phyloP scores from a whole-genome alignment of 495 filamentous ascomycete species.

The Penicillium parvum region DNA sequence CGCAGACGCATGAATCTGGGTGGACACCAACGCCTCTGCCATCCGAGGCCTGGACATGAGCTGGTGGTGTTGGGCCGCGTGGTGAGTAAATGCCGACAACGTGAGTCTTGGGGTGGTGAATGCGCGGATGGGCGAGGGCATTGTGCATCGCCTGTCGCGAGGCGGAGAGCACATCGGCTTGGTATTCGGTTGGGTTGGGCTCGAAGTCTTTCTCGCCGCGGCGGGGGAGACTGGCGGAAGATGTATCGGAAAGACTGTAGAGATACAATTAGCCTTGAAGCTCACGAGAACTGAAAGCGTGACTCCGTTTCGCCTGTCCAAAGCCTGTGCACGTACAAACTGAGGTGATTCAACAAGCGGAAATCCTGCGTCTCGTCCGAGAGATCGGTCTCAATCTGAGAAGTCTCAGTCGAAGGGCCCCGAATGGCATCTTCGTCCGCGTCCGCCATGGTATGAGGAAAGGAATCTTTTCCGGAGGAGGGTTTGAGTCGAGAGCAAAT shows the following conservation, averaged over 20 bases:
- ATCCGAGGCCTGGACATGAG: constrained; percentile 1
- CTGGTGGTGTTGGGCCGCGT: constrained; percentile 30
- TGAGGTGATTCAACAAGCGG: constrained; percentile 62
- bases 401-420: constrained; percentile 22
- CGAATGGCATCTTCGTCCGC: constrained; percentile 44
- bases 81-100: constrained; percentile 52
- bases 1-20: constrained; percentile 39
- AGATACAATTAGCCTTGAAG: neutral
- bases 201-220: constrained; percentile 97
- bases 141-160: constrained; percentile 89
- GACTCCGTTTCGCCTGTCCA: too few relatives aligned
- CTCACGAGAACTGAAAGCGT: too few relatives aligned
- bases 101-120: constrained; percentile 54
- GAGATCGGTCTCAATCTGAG: constrained; percentile 56
- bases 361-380: constrained; percentile 89
- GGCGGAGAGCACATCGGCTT: constrained; percentile 68
- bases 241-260: constrained; percentile 28
- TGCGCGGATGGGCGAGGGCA: constrained; percentile 67
- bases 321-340: constrained; percentile 44
- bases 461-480: neutral
- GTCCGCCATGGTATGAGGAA: constrained; percentile 41
- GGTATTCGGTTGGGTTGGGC: constrained; percentile 77
- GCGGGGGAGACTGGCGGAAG: constrained; percentile 54
- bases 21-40: constrained; percentile 24
- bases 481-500: constrained; percentile 1